These are phyloP conservation scores for Diplodia seriata DNA, from an alignment of 2,329 filamentous ascomycete species.

Conservation along the genomic window DNA sequence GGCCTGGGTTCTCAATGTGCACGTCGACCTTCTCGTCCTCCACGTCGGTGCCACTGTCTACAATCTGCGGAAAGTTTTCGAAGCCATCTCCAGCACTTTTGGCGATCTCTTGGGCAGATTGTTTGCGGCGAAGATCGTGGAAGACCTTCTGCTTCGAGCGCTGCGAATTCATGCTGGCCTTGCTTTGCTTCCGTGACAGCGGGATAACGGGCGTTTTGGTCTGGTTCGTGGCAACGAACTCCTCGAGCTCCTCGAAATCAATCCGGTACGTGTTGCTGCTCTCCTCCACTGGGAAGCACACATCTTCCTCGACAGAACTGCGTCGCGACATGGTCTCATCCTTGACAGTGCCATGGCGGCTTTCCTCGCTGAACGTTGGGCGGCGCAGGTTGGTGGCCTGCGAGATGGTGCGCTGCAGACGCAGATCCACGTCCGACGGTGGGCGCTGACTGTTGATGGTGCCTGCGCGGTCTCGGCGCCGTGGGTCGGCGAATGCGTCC, in stretches of 20 bases:
- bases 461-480: slow-evolving; percentile 78
- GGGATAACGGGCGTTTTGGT: slow-evolving; percentile 55
- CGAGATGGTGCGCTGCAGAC: slow-evolving; percentile 75
- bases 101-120: slow-evolving; percentile 36
- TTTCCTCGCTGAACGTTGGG: slow-evolving; percentile 65
- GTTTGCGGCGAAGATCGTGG: slow-evolving; percentile 61
- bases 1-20: slow-evolving; percentile 40
- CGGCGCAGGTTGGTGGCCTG: slow-evolving; percentile 68
- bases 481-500: slow-evolving; percentile 92
- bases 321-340: slow-evolving; percentile 67
- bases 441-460: slow-evolving; percentile 66
- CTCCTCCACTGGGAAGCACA: slow-evolving; percentile 84
- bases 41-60: slow-evolving; percentile 40
- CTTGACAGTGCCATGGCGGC: slow-evolving; percentile 67
- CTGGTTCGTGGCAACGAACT: slow-evolving; percentile 74
- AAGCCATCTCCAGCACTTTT: slow-evolving; percentile 41
- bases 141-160: slow-evolving; percentile 64
- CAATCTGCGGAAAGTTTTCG: slow-evolving; percentile 27
- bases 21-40: slow-evolving; percentile 55
- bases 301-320: slow-evolving; percentile 81
- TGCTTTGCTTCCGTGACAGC: slow-evolving; percentile 45
- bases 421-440: slow-evolving; percentile 61
- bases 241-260: slow-evolving; percentile 93
- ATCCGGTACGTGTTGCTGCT: slow-evolving; percentile 81
- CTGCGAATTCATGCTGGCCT: slow-evolving; percentile 44